These are phyloP conservation scores for Phytophthora pinifolia DNA, from an alignment of 352 stramenopile species.

Conservation along the genomic window DNA sequence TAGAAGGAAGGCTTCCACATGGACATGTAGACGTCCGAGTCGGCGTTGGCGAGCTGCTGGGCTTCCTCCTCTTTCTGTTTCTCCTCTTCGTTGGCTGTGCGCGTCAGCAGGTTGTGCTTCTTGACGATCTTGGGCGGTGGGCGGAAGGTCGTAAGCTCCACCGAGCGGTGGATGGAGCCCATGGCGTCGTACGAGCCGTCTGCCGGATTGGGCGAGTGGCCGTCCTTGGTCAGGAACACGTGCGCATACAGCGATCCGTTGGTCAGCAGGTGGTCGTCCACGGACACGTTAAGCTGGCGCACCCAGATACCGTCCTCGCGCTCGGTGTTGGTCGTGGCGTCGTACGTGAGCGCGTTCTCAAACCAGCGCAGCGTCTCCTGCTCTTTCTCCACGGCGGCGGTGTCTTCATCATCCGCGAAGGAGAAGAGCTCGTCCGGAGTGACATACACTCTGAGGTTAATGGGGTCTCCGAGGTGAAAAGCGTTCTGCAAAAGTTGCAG, in stretches of 20 bases:
- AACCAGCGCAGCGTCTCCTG: conserved; percentile 67
- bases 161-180: conserved; percentile 49
- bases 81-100: conserved; percentile 3
- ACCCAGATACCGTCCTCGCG: conserved; percentile 54
- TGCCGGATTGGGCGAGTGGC: conserved; percentile 67
- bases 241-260: conserved; percentile 87
- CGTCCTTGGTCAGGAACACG: conserved; percentile 79
- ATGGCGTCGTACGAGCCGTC: conserved; percentile 60
- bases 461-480: conserved; percentile 49
- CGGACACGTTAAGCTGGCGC: conserved; percentile 63
- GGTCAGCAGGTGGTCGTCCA: conserved; percentile 60
- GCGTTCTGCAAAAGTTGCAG: conserved; percentile 47
- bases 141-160: conserved; percentile 78
- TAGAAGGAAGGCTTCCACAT: conserved; percentile 83
- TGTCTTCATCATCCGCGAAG: conserved; percentile 42
- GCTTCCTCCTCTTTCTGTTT: conserved; percentile 12
- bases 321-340: conserved; percentile 41
- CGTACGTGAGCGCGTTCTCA: conserved; percentile 58
- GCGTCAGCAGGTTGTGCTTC: conserved; percentile 69
- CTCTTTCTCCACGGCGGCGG: conserved; percentile 29
- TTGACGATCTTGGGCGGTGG: conserved; percentile 71
- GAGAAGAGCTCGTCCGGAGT: conserved; percentile 44
- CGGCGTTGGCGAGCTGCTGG: conserved; percentile 5
- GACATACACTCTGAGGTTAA: conserved; percentile 74
- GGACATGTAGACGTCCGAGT: conserved; percentile 55